Percentiles rank a stretch among this genome's conserved stretches.
phyloP scores from a whole-genome alignment of 306 rosid genomes.

The barrel medic (Medicago truncatula) region DNA sequence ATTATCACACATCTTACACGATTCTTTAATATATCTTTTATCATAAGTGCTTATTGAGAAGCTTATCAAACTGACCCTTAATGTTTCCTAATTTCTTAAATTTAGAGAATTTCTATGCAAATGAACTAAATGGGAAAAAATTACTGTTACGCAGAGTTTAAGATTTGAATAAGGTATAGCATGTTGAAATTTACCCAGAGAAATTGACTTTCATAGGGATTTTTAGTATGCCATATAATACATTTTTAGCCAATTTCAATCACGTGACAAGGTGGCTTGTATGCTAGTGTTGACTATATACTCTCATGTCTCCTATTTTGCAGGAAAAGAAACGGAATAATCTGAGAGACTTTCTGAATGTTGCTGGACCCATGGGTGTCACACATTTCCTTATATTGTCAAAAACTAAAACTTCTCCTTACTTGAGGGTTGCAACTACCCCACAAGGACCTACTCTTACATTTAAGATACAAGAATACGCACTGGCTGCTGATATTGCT shows the following conservation, averaged over 20 bases:
- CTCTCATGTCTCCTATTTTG: constrained; percentile 28
- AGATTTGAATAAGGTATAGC: not conserved
- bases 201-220: not conserved
- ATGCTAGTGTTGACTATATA: constrained; percentile 25
- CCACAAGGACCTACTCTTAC: constrained; percentile 98
- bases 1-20: not conserved
- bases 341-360: constrained; percentile 84
- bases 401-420: constrained; percentile 75
- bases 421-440: constrained; percentile 86
- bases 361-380: constrained; percentile 97
- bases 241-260: constrained; percentile 7
- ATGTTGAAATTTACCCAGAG: constrained; percentile 14
- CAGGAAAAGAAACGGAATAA: constrained; percentile 94
- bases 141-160: not conserved
- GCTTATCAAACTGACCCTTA: not conserved
- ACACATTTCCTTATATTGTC: constrained; percentile 94
- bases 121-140: not conserved
- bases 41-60: not conserved
- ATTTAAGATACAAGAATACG: constrained; percentile 77
- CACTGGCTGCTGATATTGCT: constrained; percentile 80
- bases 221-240: not conserved
- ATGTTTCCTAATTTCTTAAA: not conserved
- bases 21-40: not conserved
- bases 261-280: not conserved
- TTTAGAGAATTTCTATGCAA: not conserved